These are phyloP conservation scores for Lactarius deliciosus DNA, from an alignment of 768 basidiomycete genomes.

Conservation along the genomic window DNA sequence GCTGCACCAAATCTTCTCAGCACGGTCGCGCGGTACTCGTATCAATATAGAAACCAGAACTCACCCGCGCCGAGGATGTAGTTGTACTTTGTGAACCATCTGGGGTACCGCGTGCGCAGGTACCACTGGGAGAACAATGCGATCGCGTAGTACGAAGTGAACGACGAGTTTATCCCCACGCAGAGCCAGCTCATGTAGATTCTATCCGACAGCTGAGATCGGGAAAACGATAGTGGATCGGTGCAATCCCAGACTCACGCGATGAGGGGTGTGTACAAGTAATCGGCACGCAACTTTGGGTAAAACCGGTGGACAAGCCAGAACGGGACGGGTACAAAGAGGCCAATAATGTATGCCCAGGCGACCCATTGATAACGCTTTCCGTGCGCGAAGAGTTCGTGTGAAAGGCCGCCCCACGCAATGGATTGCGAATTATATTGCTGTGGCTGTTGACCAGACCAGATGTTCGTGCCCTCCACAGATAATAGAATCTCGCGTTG, in stretches of 20 bases:
- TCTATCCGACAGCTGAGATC: conserved; percentile 31
- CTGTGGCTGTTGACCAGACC: conserved; percentile 49
- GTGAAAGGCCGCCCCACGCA: conserved; percentile 46
- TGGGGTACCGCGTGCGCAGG: conserved; percentile 41
- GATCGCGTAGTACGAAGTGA: conserved; percentile 43
- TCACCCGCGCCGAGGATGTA: conserved; percentile 41
- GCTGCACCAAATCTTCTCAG: conserved; percentile 37
- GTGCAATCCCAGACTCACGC: conserved; percentile 34
- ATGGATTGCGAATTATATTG: conserved; percentile 53
- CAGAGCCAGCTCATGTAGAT: conserved; percentile 51
- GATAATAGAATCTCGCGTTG: conserved; percentile 52
- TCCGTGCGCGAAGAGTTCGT: conserved; percentile 27
- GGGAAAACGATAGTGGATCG: not conserved
- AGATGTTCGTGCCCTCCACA: conserved; percentile 56
- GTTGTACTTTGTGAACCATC: conserved; percentile 45
- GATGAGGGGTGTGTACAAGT: conserved; percentile 49
- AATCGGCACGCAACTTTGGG: conserved; percentile 48
- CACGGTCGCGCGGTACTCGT: not conserved
- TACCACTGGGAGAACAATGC: conserved; percentile 50
- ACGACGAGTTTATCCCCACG: conserved; percentile 50
- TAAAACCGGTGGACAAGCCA: conserved; percentile 47
- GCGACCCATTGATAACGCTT: conserved; percentile 49
- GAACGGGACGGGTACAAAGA: conserved; percentile 54
- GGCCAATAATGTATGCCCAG: conserved; percentile 48
- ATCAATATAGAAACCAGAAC: not conserved